Evolutionary conservation across 257 asterid species (phyloP), one percentile per base, ranked within the genome.

Genomic region (Coffea eugenioides): DNA sequence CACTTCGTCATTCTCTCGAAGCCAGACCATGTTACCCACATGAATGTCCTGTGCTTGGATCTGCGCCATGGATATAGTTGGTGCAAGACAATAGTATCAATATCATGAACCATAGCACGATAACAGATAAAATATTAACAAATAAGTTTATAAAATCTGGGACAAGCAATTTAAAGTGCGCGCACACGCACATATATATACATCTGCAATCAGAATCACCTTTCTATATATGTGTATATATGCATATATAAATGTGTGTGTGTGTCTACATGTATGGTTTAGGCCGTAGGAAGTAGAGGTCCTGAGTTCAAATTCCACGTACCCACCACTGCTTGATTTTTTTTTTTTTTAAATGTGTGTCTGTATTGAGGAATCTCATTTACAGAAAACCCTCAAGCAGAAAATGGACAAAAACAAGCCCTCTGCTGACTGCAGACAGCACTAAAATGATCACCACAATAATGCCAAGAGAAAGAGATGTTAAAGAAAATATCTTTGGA

Each of bases 1-100:
- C 74, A 92, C 97, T 87, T 96, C 99, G 86, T 96, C 99, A 90
- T 96, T 96, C 88, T 96, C 99, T 34, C 99, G 98, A 79, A 96
- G 89, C 99, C 98, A 96, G 64, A 96, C 98, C 67, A 96, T 85
- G 89, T 91, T 92, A 59, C 99, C 99, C 76, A 94, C 94, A 84
- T 79, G 88, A 87, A 96, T 84, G 77, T 96, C 90, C 89, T 96
- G 99, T 69, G 99, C 93, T 91, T 92, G 95, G 82, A 93, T 87
- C 99, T 96, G 82, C 75, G 82, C 75, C 68, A 79, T 27, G 54
- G 82, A 76, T 80, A 76, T 71, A 75, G 71, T 72, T 18, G 78
- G 74, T 56, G 69, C 75, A 74, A 72, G 80, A 69, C n/a, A 79
- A 82, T 71, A 69, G 41, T 14, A 48, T 49, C 71, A 62, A 34